Conservation (phyloP, 495 filamentous ascomycete genomes). For the Oidiodendron maius region DNA sequence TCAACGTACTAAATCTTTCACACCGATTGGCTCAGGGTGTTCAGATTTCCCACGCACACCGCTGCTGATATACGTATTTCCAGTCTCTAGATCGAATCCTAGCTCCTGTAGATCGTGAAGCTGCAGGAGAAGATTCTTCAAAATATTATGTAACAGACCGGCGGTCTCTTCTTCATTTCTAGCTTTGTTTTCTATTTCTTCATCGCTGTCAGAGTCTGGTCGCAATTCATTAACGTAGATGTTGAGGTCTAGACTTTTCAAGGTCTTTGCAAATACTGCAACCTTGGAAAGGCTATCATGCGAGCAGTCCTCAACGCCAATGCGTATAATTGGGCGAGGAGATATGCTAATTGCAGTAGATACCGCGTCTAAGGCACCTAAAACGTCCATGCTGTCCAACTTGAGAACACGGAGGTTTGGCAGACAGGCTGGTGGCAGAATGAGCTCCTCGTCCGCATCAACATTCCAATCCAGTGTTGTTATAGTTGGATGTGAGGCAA, state of each 20-base stretch:
- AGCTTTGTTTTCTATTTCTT: not conserved
- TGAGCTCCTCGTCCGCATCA: not conserved
- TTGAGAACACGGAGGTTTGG: not conserved
- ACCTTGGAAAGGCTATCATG: not conserved
- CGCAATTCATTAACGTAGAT: not conserved
- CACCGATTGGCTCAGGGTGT: conserved; percentile 1
- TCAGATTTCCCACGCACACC: not conserved
- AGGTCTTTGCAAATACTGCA: not conserved
- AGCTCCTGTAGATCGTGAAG: not conserved
- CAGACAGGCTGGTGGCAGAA: not conserved
- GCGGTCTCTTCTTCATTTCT: not conserved
- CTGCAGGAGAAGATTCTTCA: not conserved
- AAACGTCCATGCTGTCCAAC: not conserved
- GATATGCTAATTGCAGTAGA: not conserved
- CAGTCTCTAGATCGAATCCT: not conserved
- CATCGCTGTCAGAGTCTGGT: not conserved
- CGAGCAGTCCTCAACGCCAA: not conserved
- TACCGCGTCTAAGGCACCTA: not conserved
- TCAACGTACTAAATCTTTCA: not conserved
- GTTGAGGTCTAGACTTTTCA: not conserved
- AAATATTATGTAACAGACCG: not conserved
- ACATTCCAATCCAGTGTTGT: not conserved
- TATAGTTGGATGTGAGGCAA: not conserved
- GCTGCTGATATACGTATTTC: not conserved
- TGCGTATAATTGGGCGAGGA: not conserved